phyloP scores from a whole-genome alignment of 352 stramenopile genomes.

The Phytophthora pinifolia region DNA sequence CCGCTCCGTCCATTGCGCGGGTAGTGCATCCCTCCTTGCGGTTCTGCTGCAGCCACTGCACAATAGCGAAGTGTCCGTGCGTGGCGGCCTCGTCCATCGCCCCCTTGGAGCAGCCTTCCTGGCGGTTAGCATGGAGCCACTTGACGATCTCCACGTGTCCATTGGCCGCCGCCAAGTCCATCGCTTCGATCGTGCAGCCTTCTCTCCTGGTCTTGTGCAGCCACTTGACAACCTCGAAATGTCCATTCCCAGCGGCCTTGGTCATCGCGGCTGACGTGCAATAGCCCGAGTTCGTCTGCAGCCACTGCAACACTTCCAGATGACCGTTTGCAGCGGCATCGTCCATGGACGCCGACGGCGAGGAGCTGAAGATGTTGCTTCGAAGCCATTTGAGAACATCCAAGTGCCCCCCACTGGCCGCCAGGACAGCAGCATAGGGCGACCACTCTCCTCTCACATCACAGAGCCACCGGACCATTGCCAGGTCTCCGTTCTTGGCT shows the following conservation, averaged over 20 bases:
- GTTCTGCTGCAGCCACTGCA: conserved; percentile 27
- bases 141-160: conserved; percentile 31
- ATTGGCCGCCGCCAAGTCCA: conserved; percentile 32
- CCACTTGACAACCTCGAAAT: conserved; percentile 33
- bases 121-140: conserved; percentile 27
- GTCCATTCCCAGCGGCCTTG: conserved; percentile 31
- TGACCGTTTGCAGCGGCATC: conserved; percentile 32
- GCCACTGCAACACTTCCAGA: conserved; percentile 26
- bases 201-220: conserved; percentile 29
- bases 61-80: conserved; percentile 26
- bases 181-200: conserved; percentile 31
- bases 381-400: conserved; percentile 29
- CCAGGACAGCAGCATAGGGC: conserved; percentile 32
- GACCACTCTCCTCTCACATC: conserved; percentile 35
- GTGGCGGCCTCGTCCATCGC: conserved; percentile 39
- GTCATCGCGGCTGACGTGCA: conserved; percentile 28
- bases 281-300: conserved; percentile 23
- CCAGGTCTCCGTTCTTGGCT: conserved; percentile 34
- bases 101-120: conserved; percentile 31
- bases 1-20: conserved; percentile 34
- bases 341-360: conserved; percentile 27
- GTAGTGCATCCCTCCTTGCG: conserved; percentile 29
- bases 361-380: conserved; percentile 29
- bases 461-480: conserved; percentile 40
- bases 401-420: conserved; percentile 39